Evolutionary conservation across 106 monocot species (phyloP), one percentile per base, ranked within the genome.

Genomic region (Vanilla planifolia): DNA sequence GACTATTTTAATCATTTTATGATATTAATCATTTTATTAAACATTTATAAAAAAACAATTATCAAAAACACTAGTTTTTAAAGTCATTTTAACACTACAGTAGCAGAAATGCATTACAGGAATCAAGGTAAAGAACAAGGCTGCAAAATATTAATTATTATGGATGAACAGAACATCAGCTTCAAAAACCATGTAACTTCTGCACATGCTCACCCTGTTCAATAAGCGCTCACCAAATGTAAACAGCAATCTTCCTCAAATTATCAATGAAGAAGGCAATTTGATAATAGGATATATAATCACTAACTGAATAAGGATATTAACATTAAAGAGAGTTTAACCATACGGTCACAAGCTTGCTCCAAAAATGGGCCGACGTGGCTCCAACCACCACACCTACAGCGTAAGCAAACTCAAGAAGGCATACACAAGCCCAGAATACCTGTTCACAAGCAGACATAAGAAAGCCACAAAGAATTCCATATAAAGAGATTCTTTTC

Each of bases 341-440:
- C 20, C 70, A 47, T 84, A 96, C 98, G 37, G 88, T 98, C 37
- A 75, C 25, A 28, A 57, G 53, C 82, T 85, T 98, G 88, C 98
- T 98, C 98, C 91, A 98, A 7, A 63, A 37, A 51, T 62, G 75
- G 36, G 75, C 47, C 34, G 98, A 98, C 67, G 77, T 77, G 56
- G 74, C 73, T 46, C 98, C 98, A 55, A 85, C 69, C 47, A 80
- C 51, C 44, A 82, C 70, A 11, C 92, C 82, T 37, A 73, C 81
- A 73, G 36, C 48, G 41, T 98, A 98, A 36, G 98, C 98, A 68
- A 92, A 71, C 73, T 92, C 75, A 64, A 98, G 82, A 21, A 98
- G 85, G 79, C 48, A 92, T 16, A 98, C 69, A 66, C 98, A 92
- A 45, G 81, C 78, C 98, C 92, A 98, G 63, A 98, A 98, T 11